Evolutionary conservation across 768 basidiomycete species (phyloP).

Genomic region (Serpula lacrymans): DNA sequence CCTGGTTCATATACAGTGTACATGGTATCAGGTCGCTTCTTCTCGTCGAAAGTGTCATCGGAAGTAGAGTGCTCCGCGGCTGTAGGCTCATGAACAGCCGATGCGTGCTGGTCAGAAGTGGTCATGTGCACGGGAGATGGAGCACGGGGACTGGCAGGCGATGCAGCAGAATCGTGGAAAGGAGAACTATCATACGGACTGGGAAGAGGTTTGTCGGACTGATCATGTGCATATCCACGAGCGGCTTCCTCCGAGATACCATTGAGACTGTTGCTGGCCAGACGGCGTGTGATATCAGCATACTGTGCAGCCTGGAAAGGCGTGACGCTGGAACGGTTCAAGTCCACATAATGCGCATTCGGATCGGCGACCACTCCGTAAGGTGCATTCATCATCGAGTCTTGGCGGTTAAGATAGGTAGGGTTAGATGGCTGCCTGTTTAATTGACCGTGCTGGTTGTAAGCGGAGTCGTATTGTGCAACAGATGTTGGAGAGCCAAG

Average conservation of each 20-base stretch:
- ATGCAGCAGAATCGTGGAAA: not conserved
- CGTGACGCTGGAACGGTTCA: conserved; percentile 65
- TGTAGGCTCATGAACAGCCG: conserved; percentile 9
- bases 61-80: conserved; percentile 10
- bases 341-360: conserved; percentile 54
- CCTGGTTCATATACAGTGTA: conserved; percentile 55
- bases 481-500: conserved; percentile 10
- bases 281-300: conserved; percentile 58
- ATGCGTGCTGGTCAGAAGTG: conserved; percentile 28
- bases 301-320: conserved; percentile 78
- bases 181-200: not conserved
- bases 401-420: conserved; percentile 17
- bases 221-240: conserved; percentile 20
- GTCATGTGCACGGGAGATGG: conserved; percentile 31
- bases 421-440: conserved; percentile 19
- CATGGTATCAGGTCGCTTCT: conserved; percentile 46
- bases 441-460: conserved; percentile 23
- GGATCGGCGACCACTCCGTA: conserved; percentile 18
- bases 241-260: conserved; percentile 20
- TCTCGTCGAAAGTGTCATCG: conserved; percentile 9
- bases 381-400: conserved; percentile 12
- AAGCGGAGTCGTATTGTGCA: conserved; percentile 21
- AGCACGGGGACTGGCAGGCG: too few relatives aligned
- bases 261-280: conserved; percentile 35
- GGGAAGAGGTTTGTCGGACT: conserved; percentile 27